Base-by-base conservation (phyloP, 495 filamentous ascomycete species). In the Penicillium silybi region DNA sequence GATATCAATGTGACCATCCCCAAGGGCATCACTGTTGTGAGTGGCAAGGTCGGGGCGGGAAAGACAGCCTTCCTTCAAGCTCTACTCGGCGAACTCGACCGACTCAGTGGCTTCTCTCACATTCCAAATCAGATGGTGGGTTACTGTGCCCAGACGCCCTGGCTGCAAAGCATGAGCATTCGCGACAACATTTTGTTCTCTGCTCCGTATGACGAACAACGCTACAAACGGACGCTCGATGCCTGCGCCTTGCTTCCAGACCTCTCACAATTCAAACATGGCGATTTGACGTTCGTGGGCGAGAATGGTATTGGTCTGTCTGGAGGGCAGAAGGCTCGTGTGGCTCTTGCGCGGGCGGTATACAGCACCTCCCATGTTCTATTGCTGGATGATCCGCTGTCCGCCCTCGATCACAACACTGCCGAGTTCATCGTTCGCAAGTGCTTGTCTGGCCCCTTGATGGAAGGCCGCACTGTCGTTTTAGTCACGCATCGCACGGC, bases 131-230 rank as follows among this genome's bases (percentile, higher is more conserved):
- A 86, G 44, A 85, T 85, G 72, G 71, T 92, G 1, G 89, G 85
- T 9, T 95, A 92, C 68, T 92, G 88, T 62, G 82, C 84, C 2
- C 89, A 95, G 58, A 87, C 83, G 4, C 87, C 90, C n/a, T 95
- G 90, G 90, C 74, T 95, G 6, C 88, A 93, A 62, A 92, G 86
- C 58, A 92, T 92, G 88, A 92, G 82, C 52, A 90, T 95, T 41
- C 84, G 85, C 2, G 85, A 92, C 27, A 92, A 92, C 52, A 91
- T 92, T 39, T 66, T 92, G 1, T 93, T 93, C 64, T 86, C 84
- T 35, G 78, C 83, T 10, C 79, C 79, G 0, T 88, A 87, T 48
- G 85, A 92, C 47, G 80, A 81, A 19, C 61, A 62, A 20, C 75
- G 82, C 0, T 85, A 85, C 53, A 80, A 79, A 38, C 73, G 75